These are phyloP conservation scores for Sclerotinia spermophila DNA, from an alignment of 2,329 filamentous ascomycete genomes.

Conservation along the genomic window DNA sequence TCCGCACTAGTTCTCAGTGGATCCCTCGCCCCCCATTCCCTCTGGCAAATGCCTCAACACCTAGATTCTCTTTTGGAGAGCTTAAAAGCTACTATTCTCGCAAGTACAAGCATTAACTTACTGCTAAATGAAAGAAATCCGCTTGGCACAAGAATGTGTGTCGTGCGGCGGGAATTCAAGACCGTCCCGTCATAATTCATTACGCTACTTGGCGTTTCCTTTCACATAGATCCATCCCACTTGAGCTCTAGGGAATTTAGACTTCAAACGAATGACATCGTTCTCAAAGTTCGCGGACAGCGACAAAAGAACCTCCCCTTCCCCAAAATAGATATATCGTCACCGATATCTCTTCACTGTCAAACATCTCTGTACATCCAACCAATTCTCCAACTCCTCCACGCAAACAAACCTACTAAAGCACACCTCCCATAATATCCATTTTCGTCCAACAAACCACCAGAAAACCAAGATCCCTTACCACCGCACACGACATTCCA, in stretches of 20 bases:
- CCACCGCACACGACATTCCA: no score
- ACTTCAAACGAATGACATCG: no score
- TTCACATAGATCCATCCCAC: no score
- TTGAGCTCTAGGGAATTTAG: no score
- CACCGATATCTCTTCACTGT: background rate
- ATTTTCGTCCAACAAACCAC: no score
- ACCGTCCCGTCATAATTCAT: background rate
- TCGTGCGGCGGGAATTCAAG: background rate
- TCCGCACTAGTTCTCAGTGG: background rate
- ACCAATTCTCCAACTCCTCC: no score
- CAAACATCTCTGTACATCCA: no score
- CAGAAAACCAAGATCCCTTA: no score
- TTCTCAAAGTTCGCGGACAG: background rate
- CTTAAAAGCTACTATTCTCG: background rate
- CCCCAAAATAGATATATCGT: background rate
- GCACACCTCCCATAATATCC: no score
- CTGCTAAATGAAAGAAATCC: no score
- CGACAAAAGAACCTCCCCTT: background rate
- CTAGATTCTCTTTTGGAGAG: background rate
- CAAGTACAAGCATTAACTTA: background rate
- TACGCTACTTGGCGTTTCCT: background rate
- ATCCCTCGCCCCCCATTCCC: fast-evolving
- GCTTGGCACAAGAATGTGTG: fast-evolving
- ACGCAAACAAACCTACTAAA: no score
- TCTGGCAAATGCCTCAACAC: background rate